Evolutionary conservation across 169 alveolate species (phyloP).

Genomic region (Plasmodium gaboni): DNA sequence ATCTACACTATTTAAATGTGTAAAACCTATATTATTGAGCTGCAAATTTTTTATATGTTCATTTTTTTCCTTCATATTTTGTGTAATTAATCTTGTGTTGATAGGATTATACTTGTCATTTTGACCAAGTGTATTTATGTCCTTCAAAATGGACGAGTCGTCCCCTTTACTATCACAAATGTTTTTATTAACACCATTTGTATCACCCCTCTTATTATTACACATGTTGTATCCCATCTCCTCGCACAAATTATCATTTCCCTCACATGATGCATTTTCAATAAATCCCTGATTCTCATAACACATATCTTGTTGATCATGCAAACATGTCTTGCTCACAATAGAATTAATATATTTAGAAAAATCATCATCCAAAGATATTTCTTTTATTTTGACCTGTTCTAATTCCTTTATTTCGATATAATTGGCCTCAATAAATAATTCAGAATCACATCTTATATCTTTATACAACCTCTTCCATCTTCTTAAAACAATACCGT

Average conservation of each 20-base stretch:
- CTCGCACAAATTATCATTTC: neutral
- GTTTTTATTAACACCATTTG: neutral
- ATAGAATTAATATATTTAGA: constrained; percentile 68
- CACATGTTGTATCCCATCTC: neutral
- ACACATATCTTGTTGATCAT: constrained; percentile 18
- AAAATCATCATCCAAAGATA: constrained; percentile 39
- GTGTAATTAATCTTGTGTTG: too few relatives aligned
- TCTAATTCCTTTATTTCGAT: constrained; percentile 71
- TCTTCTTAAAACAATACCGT: constrained; percentile 78
- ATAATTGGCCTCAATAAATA: constrained; percentile 81
- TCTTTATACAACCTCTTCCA: constrained; percentile 79
- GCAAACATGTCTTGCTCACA: constrained; percentile 18
- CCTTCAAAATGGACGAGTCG: neutral
- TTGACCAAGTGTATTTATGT: neutral
- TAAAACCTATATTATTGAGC: neutral
- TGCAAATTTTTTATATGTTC: neutral
- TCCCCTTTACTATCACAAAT: neutral
- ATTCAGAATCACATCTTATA: constrained; percentile 80
- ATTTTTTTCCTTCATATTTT: neutral
- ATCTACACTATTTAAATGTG: constrained; percentile 1
- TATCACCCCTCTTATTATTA: neutral
- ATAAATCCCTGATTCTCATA: constrained; percentile 4
- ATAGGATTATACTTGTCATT: neutral
- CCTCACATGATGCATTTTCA: constrained; percentile 2
- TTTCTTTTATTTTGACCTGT: constrained; percentile 26